Conservation (phyloP, 2,329 filamentous ascomycete genomes). For the Hypoxylon sp. region DNA sequence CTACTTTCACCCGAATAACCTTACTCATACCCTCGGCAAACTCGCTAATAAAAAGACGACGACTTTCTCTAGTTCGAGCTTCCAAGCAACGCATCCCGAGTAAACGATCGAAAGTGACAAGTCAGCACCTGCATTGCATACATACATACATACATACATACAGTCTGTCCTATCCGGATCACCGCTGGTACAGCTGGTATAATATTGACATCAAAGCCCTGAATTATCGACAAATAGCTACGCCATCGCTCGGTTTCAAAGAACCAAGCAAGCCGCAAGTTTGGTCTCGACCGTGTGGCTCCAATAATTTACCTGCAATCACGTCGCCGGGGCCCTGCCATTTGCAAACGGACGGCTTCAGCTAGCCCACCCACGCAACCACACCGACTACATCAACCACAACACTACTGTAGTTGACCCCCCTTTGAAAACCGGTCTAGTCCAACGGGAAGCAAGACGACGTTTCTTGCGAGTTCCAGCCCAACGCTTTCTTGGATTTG, state of each 20-base stretch:
- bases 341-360: slow-evolving; percentile 33
- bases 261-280: slow-evolving; percentile 20
- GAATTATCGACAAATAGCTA: slow-evolving; percentile 37
- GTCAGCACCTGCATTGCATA: slow-evolving; percentile 27
- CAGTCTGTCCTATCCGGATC: slow-evolving; percentile 17
- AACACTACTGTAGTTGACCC: slow-evolving; percentile 19
- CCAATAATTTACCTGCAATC: slow-evolving; percentile 38
- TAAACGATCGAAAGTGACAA: slow-evolving; percentile 28
- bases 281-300: slow-evolving; percentile 36
- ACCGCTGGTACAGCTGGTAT: slow-evolving; percentile 14
- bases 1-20: slow-evolving; percentile 19
- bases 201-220: slow-evolving; percentile 34
- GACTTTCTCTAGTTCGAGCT: background rate
- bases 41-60: slow-evolving; percentile 31
- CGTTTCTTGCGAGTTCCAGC: slow-evolving; percentile 12
- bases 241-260: slow-evolving; percentile 30
- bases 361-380: slow-evolving; percentile 23
- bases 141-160: no score
- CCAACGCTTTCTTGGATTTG: slow-evolving; percentile 20
- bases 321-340: slow-evolving; percentile 32
- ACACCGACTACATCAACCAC: no score
- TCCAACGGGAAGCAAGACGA: slow-evolving; percentile 36
- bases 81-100: slow-evolving; percentile 15
- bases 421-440: slow-evolving; percentile 24
- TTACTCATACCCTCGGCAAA: slow-evolving; percentile 27